Evolutionary conservation across 169 alveolate genomes (phyloP).

Genomic region (Cryptosporidium ryanae): DNA sequence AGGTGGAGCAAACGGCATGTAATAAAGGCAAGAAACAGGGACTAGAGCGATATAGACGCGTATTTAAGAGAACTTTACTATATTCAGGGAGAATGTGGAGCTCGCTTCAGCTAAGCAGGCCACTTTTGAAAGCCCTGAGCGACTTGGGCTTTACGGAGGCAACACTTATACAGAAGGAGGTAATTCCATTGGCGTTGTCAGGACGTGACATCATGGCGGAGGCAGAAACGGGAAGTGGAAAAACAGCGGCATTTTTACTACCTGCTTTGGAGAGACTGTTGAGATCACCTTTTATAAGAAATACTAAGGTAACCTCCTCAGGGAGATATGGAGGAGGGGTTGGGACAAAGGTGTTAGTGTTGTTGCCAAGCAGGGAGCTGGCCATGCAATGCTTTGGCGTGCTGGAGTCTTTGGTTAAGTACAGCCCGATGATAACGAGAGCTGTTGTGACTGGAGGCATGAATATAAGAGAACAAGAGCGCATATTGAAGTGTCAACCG

Average conservation of each 20-base stretch:
- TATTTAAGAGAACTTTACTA: no score
- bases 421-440: slow-evolving; percentile 82
- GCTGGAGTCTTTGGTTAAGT: slow-evolving; percentile 84
- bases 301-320: slow-evolving; percentile 75
- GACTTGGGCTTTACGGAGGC: slow-evolving; percentile 85
- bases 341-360: slow-evolving; percentile 88
- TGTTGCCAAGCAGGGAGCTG: slow-evolving; percentile 92
- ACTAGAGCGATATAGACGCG: no score
- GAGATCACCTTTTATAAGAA: slow-evolving; percentile 81
- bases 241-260: slow-evolving; percentile 89
- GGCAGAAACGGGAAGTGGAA: slow-evolving; percentile 93
- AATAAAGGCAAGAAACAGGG: no score
- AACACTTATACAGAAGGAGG: slow-evolving; percentile 87
- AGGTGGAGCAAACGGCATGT: no score
- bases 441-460: slow-evolving; percentile 90
- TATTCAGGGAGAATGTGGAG: slow-evolving; percentile 59
- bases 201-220: slow-evolving; percentile 88
- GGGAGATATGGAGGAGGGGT: slow-evolving; percentile 50
- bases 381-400: slow-evolving; percentile 90
- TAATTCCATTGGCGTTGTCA: slow-evolving; percentile 88
- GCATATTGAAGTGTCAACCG: slow-evolving; percentile 90
- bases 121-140: slow-evolving; percentile 81
- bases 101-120: slow-evolving; percentile 56
- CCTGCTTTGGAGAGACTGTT: slow-evolving; percentile 89
- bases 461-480: slow-evolving; percentile 85